Evolutionary conservation across 2,329 filamentous ascomycete species (phyloP), one percentile per base, ranked within the genome.

Genomic region (Dactylellina parvicollis): DNA sequence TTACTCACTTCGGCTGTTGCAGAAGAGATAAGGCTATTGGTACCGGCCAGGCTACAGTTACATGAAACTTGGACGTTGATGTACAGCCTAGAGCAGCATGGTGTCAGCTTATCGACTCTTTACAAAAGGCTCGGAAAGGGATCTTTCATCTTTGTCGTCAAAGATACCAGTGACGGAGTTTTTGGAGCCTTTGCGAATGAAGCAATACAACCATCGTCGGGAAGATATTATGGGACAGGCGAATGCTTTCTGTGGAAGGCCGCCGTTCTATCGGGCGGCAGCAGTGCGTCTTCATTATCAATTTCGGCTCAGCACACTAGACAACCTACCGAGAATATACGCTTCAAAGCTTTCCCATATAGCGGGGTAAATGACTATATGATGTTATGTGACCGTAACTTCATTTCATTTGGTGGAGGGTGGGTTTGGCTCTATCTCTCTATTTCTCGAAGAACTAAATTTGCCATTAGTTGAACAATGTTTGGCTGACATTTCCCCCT

Each of bases 271-370:
- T 84, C 88, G 61, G 54, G 36, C n/a, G 54, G 34, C 14, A 55
- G 44, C 24, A 59, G 75, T 26, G 67, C 65, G 38, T 77, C 75
- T 54, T 76, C 62, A 46, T 78, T 76, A 36, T 76, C 66, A n/a
- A 75, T 69, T 20, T 24, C 56, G 10, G 28, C 24, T n/a, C 67
- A 55, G 46, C 14, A 24, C 12, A 40, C 36, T 14, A 32, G 28
- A 49, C 24, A 26, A 20, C n/a, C 36, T 40, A 70, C 26, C 42
- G 75, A 76, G 34, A 77, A 76, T 20, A 92, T 98, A 76, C 88
- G 95, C 18, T 99, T 99, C 85, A 97, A 96, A 82, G 94, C 94
- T 0, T 99, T 98, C 78, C 93, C 94, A 0, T 98, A 97, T 79
- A 96, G 91, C 65, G 95, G 95, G 3, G 87, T 96, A 40, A 98